These are phyloP conservation scores for Xylaria sp. DNA, from an alignment of 2,329 filamentous ascomycete species.

Conservation along the genomic window DNA sequence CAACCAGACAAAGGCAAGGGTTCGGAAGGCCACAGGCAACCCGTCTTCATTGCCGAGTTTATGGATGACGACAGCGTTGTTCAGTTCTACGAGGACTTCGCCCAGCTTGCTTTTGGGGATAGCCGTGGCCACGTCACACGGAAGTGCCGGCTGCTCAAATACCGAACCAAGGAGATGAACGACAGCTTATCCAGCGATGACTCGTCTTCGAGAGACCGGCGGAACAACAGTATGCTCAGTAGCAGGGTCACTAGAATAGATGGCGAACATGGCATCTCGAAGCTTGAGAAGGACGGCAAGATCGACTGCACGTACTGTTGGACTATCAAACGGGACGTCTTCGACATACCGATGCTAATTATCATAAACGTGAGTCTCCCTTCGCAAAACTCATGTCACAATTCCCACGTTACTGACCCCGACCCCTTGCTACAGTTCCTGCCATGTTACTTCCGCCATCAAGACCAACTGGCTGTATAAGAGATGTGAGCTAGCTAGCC, in stretches of 20 bases:
- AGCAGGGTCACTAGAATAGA: slow-evolving; percentile 65
- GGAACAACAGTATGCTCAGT: slow-evolving; percentile 54
- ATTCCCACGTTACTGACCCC: slow-evolving; percentile 22
- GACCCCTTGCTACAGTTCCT: slow-evolving; percentile 56
- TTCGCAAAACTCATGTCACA: neutral
- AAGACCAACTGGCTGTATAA: slow-evolving; percentile 60
- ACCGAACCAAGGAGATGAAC: slow-evolving; percentile 71
- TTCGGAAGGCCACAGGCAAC: slow-evolving; percentile 61
- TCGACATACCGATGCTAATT: slow-evolving; percentile 98
- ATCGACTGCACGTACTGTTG: slow-evolving; percentile 96
- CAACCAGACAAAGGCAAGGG: slow-evolving; percentile 45
- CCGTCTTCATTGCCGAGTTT: slow-evolving; percentile 89
- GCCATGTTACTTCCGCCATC: slow-evolving; percentile 61
- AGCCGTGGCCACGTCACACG: slow-evolving; percentile 82
- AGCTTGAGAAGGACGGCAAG: slow-evolving; percentile 83
- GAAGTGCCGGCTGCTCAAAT: slow-evolving; percentile 86
- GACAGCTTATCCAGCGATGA: slow-evolving; percentile 43
- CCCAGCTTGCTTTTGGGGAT: slow-evolving; percentile 88
- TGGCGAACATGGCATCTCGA: slow-evolving; percentile 77
- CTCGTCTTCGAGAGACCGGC: slow-evolving; percentile 50
- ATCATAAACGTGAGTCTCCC: slow-evolving; percentile 85
- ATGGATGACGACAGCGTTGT: slow-evolving; percentile 92
- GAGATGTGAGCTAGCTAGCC: neutral
- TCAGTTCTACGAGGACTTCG: slow-evolving; percentile 95
- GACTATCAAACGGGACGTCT: slow-evolving; percentile 95